A percentile compares a stretch with the other conserved stretches of the same genome.
Evolutionary conservation across 1,284 basidiomycete species (phyloP).

Genomic region (Microbotryum scabiosae): DNA sequence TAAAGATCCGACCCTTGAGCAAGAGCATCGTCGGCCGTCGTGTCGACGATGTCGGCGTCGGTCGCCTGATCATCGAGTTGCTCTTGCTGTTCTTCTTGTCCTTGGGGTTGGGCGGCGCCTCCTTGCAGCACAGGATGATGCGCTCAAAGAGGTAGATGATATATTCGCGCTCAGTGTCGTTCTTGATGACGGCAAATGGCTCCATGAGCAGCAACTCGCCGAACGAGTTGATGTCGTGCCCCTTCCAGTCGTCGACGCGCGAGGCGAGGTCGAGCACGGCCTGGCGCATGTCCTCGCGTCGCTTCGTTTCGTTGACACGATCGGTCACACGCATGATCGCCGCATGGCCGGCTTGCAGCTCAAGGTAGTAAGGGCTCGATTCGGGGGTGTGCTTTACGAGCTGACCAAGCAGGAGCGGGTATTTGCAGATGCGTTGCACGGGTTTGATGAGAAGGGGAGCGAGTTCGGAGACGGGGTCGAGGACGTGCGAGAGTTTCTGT

Average conservation of each 20-base stretch:
- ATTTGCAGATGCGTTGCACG: conserved; percentile 69
- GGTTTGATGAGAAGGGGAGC: conserved; percentile 74
- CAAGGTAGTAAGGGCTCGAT: conserved; percentile 63
- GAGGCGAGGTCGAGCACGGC: conserved; percentile 81
- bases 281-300: conserved; percentile 67
- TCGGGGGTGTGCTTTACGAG: conserved; percentile 57
- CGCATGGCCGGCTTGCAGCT: conserved; percentile 72
- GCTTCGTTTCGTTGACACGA: conserved; percentile 90
- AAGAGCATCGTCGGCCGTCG: conserved; percentile 58
- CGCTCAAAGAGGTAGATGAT: conserved; percentile 98
- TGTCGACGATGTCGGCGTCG: conserved; percentile 34
- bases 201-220: conserved; percentile 89
- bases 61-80: conserved; percentile 36
- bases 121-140: conserved; percentile 98
- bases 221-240: conserved; percentile 88
- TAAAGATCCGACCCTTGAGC: conserved; percentile 93
- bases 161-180: conserved; percentile 92
- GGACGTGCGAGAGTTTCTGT: conserved; percentile 34
- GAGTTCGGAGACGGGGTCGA: conserved; percentile 56
- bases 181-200: conserved; percentile 91
- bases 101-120: conserved; percentile 47
- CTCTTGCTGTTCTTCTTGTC: conserved; percentile 42
- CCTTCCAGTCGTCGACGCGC: conserved; percentile 98
- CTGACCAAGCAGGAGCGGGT: conserved; percentile 55
- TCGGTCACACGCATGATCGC: conserved; percentile 89